Conservation (phyloP, 2,329 filamentous ascomycete genomes). For the Pseudogymnoascus sp. region DNA sequence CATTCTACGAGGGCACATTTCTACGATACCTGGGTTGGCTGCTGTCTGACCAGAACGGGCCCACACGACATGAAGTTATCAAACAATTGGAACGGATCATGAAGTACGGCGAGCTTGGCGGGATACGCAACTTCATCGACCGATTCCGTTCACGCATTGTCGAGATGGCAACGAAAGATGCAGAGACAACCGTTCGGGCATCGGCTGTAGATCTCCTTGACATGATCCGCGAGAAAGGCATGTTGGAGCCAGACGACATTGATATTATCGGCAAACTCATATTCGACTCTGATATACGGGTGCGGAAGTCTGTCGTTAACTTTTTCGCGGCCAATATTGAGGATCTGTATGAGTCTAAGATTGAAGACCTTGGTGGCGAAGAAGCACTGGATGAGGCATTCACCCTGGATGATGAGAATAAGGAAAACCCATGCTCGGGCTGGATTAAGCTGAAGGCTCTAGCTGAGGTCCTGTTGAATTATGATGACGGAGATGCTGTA, state of each 20-base stretch:
- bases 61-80: slow-evolving; percentile 76
- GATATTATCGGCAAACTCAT: slow-evolving; percentile 80
- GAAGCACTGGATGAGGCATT: slow-evolving; percentile 69
- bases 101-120: slow-evolving; percentile 63
- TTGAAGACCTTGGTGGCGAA: slow-evolving; percentile 76
- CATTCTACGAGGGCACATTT: slow-evolving; percentile 86
- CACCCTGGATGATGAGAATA: slow-evolving; percentile 62
- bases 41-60: slow-evolving; percentile 68
- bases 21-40: slow-evolving; percentile 94
- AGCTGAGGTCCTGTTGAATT: slow-evolving; percentile 71
- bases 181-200: slow-evolving; percentile 71
- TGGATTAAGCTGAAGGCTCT: slow-evolving; percentile 93
- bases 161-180: slow-evolving; percentile 84
- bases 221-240: slow-evolving; percentile 68
- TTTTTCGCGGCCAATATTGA: slow-evolving; percentile 88
- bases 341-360: slow-evolving; percentile 67
- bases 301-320: slow-evolving; percentile 78
- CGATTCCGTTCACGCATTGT: slow-evolving; percentile 78
- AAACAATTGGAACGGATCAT: slow-evolving; percentile 75
- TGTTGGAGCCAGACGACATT: slow-evolving; percentile 86
- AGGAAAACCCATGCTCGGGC: slow-evolving; percentile 63
- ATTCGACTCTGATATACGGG: slow-evolving; percentile 75
- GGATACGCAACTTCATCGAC: slow-evolving; percentile 84
- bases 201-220: slow-evolving; percentile 75
- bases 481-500: slow-evolving; percentile 62